A percentile compares a stretch with the other conserved stretches of the same genome.
Conservation (phyloP, 1,284 basidiomycete genomes). For the Moesziomyces parantarcticus region DNA sequence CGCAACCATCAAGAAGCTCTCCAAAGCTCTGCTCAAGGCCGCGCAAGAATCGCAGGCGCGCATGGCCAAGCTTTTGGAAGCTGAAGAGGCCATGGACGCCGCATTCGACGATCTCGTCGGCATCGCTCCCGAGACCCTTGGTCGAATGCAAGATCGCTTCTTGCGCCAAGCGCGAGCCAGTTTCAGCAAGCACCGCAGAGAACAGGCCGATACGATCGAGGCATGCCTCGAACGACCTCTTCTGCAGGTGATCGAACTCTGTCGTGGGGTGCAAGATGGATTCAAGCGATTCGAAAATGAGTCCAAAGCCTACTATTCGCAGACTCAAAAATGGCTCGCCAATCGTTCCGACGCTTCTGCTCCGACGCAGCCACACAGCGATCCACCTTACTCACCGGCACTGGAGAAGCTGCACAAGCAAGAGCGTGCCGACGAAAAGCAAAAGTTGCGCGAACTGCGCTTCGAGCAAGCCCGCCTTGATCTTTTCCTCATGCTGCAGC, state of each 20-base stretch:
- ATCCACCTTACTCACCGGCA: not conserved
- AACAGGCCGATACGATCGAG: constrained; percentile 30
- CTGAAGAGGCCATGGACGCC: constrained; percentile 41
- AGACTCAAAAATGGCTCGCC: constrained; percentile 61
- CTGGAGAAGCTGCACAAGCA: constrained; percentile 26
- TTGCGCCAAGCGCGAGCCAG: constrained; percentile 20
- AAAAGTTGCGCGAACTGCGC: constrained; percentile 48
- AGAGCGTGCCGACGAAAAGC: constrained; percentile 55
- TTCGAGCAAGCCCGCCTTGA: constrained; percentile 55
- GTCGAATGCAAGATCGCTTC: constrained; percentile 17
- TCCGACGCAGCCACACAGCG: not conserved
- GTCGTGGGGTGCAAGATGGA: constrained; percentile 39
- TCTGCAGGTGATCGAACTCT: constrained; percentile 35
- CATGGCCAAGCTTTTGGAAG: constrained; percentile 28
- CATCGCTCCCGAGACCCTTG: constrained; percentile 38
- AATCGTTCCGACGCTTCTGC: constrained; percentile 16
- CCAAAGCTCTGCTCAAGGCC: constrained; percentile 43
- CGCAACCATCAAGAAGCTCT: constrained; percentile 36
- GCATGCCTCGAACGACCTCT: constrained; percentile 47
- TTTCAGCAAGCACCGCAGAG: constrained; percentile 15
- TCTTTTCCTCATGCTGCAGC: constrained; percentile 21
- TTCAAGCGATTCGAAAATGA: constrained; percentile 52
- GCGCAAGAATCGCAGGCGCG: constrained; percentile 28
- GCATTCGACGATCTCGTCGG: constrained; percentile 28
- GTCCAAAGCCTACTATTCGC: constrained; percentile 57